Evolutionary conservation across 73 alveolate species (phyloP), one percentile per base, ranked within the genome.

Genomic region (Blepharisma stoltei): DNA sequence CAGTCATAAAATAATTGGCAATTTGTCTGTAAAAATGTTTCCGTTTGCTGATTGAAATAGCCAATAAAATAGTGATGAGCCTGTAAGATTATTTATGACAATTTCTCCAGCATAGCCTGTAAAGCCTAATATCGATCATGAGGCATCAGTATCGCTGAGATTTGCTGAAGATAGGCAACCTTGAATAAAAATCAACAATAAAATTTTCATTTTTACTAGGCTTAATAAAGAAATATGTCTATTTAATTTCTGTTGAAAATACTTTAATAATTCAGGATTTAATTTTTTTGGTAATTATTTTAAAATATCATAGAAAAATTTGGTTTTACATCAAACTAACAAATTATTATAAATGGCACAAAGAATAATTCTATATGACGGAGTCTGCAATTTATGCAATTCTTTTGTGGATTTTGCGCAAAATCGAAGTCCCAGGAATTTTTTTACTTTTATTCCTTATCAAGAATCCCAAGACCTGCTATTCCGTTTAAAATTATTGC

Each of bases 1-100:
- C 1, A 91, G 88, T 95, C 97, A 91, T 76, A 89, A 50, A 18
- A 91, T 52, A 1, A 52, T 11, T 2, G 66, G 66, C 23, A 14
- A 14, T 52, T 52, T 52, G 4, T 52, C 66, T 14, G 66, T 52
- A 20, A 14, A 14, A 20, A 52, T 52, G 66, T 52, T 52, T 14
- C 66, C 76, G 0, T 60, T 25, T 11, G 21, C 3, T 11, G 76
- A n/a, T 9, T 60, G 37, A 21, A 60, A 60, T 20, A 11, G 49
- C 76, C 76, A 60, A 60, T 60, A 60, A 60, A 60, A 60, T 37
- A 60, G 76, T 25, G 76, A 20, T 11, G 76, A 60, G 41, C 76
- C 76, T 21, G 41, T 60, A 25, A 37, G 49, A 11, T 11, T n/a
- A 60, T 60, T 37, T 11, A 60, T 21, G 14, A 37, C 49, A 1